phyloP scores from a whole-genome alignment of 352 stramenopile species.

The Globisporangium heterothallicum region DNA sequence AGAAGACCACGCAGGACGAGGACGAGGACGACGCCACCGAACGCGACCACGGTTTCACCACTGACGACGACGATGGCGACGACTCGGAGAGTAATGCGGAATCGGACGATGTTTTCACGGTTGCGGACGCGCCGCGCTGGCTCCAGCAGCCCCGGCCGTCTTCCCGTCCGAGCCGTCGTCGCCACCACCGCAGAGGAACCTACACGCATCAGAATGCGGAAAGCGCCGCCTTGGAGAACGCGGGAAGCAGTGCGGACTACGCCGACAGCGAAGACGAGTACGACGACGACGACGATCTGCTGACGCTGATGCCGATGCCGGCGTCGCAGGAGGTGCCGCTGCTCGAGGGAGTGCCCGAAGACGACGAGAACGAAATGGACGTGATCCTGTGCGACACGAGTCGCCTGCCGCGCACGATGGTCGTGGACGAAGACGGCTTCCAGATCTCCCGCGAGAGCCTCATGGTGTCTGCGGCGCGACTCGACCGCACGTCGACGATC shows the following conservation, averaged over 20 bases:
- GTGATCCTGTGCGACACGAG: conserved; percentile 53
- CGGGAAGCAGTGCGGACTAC: conserved; percentile 10
- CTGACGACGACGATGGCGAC: conserved; percentile 14
- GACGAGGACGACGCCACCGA: conserved; percentile 12
- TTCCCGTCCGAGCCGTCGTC: too few species aligned
- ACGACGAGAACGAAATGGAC: conserved; percentile 58
- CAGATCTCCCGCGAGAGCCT: conserved; percentile 46
- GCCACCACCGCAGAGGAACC: too few species aligned
- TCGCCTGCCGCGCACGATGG: conserved; percentile 46
- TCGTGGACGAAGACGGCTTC: conserved; percentile 69
- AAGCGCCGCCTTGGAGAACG: too few species aligned
- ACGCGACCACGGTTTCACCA: conserved; percentile 11
- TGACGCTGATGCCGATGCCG: conserved; percentile 32
- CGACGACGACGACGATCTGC: conserved; percentile 16
- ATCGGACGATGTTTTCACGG: background rate
- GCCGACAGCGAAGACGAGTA: conserved; percentile 15
- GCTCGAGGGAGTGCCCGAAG: conserved; percentile 34
- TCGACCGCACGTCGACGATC: conserved; percentile 41
- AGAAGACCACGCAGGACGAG: conserved; percentile 12
- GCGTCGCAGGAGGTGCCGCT: conserved; percentile 33
- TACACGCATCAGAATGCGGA: too few species aligned
- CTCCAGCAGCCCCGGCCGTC: background rate
- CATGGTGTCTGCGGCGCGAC: conserved; percentile 33
- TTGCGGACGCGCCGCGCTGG: conserved; percentile 1
- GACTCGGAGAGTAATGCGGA: conserved; percentile 3